A percentile compares a stretch with the other conserved stretches of the same genome.
phyloP scores from a whole-genome alignment of 2,329 filamentous ascomycete species.

The Penicillium sp. region DNA sequence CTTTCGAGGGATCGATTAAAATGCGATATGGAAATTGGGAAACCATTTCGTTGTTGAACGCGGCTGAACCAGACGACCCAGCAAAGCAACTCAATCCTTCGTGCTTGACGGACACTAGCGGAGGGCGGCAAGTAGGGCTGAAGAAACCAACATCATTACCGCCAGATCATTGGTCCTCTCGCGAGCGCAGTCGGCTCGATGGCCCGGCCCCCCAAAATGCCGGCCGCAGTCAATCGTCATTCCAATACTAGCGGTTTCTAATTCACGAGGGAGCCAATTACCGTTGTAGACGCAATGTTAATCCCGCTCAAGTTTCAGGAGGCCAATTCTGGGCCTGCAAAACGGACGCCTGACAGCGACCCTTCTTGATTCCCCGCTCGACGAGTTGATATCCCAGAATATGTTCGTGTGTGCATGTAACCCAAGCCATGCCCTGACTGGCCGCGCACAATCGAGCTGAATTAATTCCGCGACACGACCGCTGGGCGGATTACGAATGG shows the following conservation, averaged over 20 bases:
- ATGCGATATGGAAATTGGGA: neutral
- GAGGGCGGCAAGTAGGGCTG: constrained; percentile 13
- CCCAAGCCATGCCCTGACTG: neutral
- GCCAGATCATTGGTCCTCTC: constrained; percentile 5
- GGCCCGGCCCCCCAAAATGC: no score
- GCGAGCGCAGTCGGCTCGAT: neutral
- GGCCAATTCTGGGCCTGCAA: neutral
- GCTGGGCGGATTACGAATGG: neutral
- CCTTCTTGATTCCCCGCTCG: neutral
- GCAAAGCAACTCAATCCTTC: neutral
- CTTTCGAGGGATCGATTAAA: neutral
- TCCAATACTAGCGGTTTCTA: neutral
- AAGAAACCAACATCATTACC: constrained; percentile 7
- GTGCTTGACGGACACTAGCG: constrained; percentile 10
- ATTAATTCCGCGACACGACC: neutral
- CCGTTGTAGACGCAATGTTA: neutral
- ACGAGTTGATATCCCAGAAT: neutral
- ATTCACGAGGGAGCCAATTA: constrained; percentile 2
- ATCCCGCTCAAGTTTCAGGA: neutral
- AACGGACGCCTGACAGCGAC: neutral
- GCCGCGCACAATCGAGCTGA: neutral
- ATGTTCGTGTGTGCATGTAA: neutral
- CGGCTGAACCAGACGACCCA: constrained; percentile 4
- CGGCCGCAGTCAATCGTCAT: neutral
- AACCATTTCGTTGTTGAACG: neutral